Evolutionary conservation across 2,329 filamentous ascomycete genomes (phyloP), one percentile per base, ranked within the genome.

Genomic region (Aspergillus intermedius): DNA sequence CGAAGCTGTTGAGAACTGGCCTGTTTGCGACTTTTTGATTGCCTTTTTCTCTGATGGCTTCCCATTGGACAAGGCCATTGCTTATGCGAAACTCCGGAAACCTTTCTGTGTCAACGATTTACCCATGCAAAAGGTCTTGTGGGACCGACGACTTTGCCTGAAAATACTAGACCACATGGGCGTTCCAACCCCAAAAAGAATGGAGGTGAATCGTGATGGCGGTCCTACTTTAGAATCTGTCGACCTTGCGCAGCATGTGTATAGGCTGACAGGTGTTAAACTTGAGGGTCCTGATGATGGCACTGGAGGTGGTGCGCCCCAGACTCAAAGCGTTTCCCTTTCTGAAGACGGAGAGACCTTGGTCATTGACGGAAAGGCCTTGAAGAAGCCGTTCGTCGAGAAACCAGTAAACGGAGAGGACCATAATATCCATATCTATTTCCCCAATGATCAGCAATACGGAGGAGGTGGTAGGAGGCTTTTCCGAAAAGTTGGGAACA

Each of bases 31-130:
- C 71, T 98, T 95, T 62, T 74, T 98, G 48, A 95, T 98, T 62
- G 95, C 91, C 3, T 98, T 98, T 73, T 98, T 97, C 70, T 97
- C 91, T 0, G 91, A 96, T 67, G 93, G 93, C 0, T 98, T 98
- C 58, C 93, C 93, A 0, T 74, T 98, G 42, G 91, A 97, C 57
- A 98, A 98, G 67, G 93, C 94, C 4, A 95, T 98, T 60, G 88
- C 90, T 30, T 98, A 98, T 68, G 88, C 90, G 53, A 89, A 90
- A 62, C 80, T 95, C 9, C 84, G 93, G 48, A 95, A 95, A 64
- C 93, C 93, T 0, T 97, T 96, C 60, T 96, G 91, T 65, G 91
- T 98, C 63, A 98, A 98, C 64, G 91, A 98, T 67, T 77, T 98
- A 40, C 88, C 90, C 1, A 96, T 98, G 89, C 93, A 98, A 67